Percentiles rank a stretch among this genome's conserved stretches.
phyloP scores from a whole-genome alignment of 192 early-diverging fungal species.

The Pecoramyces ruminantium region DNA sequence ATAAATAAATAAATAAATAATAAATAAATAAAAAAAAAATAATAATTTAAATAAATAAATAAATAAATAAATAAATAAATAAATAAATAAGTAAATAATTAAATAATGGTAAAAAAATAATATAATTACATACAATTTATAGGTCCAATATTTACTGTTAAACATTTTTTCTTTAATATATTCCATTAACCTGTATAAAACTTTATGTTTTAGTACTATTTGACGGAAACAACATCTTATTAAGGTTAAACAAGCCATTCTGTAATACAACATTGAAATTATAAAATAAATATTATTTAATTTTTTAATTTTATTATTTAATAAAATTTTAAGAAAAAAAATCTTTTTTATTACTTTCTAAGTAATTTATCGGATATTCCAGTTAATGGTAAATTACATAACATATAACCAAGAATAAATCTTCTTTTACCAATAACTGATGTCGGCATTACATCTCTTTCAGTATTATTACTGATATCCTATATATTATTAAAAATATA shows the following conservation, averaged over 20 bases:
- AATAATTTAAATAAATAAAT: no score
- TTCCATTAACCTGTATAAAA: conserved; percentile 28
- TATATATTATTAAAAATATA: background rate
- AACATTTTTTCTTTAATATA: conserved; percentile 31
- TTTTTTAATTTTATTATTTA: no score
- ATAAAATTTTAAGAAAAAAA: no score
- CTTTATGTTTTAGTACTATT: conserved; percentile 11
- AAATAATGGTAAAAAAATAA: no score
- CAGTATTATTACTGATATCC: background rate
- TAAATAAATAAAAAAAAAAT: no score
- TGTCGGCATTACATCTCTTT: conserved; percentile 24
- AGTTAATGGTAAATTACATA: conserved; percentile 28
- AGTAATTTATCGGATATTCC: conserved; percentile 32
- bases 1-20: no score
- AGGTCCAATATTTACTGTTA: conserved; percentile 30
- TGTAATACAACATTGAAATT: conserved; percentile 6
- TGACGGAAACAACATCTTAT: conserved; percentile 25
- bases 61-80: no score
- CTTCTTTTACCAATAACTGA: conserved; percentile 30
- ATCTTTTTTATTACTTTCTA: conserved; percentile 12
- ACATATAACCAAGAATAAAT: conserved; percentile 29
- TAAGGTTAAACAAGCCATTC: conserved; percentile 17
- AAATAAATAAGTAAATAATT: no score
- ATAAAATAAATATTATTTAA: no score
- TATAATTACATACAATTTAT: conserved; percentile 21